Base-by-base conservation (phyloP, 768 basidiomycete genomes). In the Phaffia tasmanica region DNA sequence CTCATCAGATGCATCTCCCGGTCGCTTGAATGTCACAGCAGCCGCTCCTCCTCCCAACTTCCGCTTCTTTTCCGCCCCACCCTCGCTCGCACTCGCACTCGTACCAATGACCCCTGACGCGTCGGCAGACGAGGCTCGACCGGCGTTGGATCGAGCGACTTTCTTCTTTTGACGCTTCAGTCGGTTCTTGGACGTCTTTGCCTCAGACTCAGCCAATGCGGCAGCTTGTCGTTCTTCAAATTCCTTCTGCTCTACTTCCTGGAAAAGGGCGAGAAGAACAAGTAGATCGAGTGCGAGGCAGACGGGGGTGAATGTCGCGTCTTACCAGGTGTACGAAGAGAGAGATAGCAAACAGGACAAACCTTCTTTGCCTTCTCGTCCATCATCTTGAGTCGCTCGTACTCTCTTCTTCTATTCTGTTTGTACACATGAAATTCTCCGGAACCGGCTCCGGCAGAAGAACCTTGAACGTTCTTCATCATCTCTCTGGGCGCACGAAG, bases 381-480 rank as follows among this genome's bases (percentile, higher is more conserved):
- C 79, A 99, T 83, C 18, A 94, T 72, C 79, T 89, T 93, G 65
- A 98, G 75, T 65, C 95, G 80, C 77, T 99, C 95, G 72, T 97
- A 98, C 79, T 99, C 95, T 72, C 94, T 81, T 74, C 94, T 81
- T 69, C 95, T 79, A 70, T 86, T 85, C 21, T 94, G 93, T 75
- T 98, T 98, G 80, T 98, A 99, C 0, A 99, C 95, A 75, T 99
- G 95, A 74, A 98, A 97, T 77, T 94, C 93, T 53, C 94, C 94
- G 65, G 88, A 90, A 60, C 95, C 95, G 21, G 95, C 95, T 55
- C 94, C 95, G 8, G 95, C 92, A 76, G 89, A 90, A 19, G 89
- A 93, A 0, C 95, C 95, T 76, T 97, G 93, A 8, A 99, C 94
- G 72, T 98, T 98, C 82, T 95, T 97, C 89, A 99, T 97, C 78